These are phyloP conservation scores for Lichtheimia ramosa DNA, from an alignment of 371 early-diverging fungal species.

Conservation along the genomic window DNA sequence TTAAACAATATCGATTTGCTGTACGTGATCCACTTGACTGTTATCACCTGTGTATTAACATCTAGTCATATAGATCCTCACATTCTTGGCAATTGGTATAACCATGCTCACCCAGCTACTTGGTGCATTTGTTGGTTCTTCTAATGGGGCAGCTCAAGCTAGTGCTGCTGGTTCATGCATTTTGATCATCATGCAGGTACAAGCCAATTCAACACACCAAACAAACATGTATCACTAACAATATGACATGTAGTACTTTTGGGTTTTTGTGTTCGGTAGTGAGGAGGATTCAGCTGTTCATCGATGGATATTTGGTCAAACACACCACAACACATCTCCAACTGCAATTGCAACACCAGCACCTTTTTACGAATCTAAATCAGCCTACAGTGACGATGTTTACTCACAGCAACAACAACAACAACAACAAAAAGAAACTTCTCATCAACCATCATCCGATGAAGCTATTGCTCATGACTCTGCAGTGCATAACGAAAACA, in stretches of 20 bases:
- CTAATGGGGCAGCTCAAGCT: constrained; percentile 26
- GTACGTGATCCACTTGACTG: neutral
- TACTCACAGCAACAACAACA: too few relatives aligned
- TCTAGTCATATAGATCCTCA: constrained; percentile 37
- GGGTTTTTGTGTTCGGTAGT: constrained; percentile 74
- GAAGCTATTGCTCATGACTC: too few relatives aligned
- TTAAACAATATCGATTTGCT: constrained; percentile 15
- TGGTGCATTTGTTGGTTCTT: constrained; percentile 14
- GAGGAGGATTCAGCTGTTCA: constrained; percentile 61
- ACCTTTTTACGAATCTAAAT: too few relatives aligned
- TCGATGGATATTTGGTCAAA: constrained; percentile 11
- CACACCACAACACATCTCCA: neutral
- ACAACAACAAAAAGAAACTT: too few relatives aligned
- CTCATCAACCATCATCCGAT: too few relatives aligned
- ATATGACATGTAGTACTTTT: constrained; percentile 49
- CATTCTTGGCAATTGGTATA: constrained; percentile 58
- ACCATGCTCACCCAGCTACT: constrained; percentile 47
- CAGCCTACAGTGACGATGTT: too few relatives aligned
- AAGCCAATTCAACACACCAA: neutral
- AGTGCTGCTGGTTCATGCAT: constrained; percentile 62
- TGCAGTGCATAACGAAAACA: too few relatives aligned
- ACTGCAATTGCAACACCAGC: constrained; percentile 1
- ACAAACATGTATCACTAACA: neutral
- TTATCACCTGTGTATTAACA: too few relatives aligned
- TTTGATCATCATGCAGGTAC: constrained; percentile 49